Percentiles rank a stretch among this genome's conserved stretches.
Evolutionary conservation across 176 grass and related monocot species (phyloP).

Genomic region (Rhynchospora pubera): DNA sequence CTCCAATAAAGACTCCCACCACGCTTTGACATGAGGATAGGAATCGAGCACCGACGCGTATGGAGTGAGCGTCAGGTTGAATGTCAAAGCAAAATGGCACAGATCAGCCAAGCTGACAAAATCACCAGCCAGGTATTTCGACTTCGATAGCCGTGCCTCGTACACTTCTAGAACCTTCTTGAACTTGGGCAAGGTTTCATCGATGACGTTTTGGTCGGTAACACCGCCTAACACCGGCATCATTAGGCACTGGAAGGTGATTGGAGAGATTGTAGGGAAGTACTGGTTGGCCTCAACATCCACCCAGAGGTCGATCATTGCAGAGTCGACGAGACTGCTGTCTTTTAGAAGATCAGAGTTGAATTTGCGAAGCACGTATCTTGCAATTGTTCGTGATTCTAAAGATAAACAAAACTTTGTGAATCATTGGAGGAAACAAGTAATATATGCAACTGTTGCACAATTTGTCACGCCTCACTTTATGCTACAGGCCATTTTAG

Average conservation of each 20-base stretch:
- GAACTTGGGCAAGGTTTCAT: constrained; percentile 26
- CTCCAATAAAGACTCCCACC: constrained; percentile 23
- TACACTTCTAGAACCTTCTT: constrained; percentile 40
- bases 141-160: constrained; percentile 24
- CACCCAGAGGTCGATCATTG: constrained; percentile 43
- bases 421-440: not conserved
- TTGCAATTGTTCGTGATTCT: constrained; percentile 59
- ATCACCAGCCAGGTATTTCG: constrained; percentile 45
- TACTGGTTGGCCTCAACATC: constrained; percentile 40
- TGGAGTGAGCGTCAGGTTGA: constrained; percentile 18
- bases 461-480: no score
- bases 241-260: constrained; percentile 31
- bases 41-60: constrained; percentile 31
- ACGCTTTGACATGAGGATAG: constrained; percentile 42
- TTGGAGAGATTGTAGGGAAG: constrained; percentile 10
- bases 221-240: constrained; percentile 19
- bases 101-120: constrained; percentile 47
- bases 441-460: not conserved
- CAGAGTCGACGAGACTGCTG: constrained; percentile 18
- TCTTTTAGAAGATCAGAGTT: constrained; percentile 26
- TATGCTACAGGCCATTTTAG: not conserved
- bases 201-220: constrained; percentile 8
- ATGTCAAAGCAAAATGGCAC: constrained; percentile 21
- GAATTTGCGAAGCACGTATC: constrained; percentile 40
- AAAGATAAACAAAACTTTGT: not conserved